Conservation (phyloP, 129 eudicot species). For the Lactuca saligna region DNA sequence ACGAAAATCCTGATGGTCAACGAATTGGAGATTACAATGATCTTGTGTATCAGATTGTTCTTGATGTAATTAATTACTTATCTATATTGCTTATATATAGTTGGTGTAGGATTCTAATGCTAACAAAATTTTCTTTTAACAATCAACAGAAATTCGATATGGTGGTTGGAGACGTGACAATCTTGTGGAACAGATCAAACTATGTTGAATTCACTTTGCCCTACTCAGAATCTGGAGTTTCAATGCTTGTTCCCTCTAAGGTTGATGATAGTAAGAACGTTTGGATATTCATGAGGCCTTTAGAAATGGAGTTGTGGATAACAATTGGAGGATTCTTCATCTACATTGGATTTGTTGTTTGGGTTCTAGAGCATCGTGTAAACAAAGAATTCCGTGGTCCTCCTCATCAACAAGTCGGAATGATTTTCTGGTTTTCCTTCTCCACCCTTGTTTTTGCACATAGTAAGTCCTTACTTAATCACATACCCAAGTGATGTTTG, state of each 20-base stretch:
- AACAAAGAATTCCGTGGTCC: slow-evolving; percentile 50
- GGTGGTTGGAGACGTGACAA: slow-evolving; percentile 49
- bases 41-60: slow-evolving; percentile 30
- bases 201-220: slow-evolving; percentile 57
- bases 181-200: slow-evolving; percentile 35
- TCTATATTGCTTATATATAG: background rate
- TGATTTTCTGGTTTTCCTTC: slow-evolving; percentile 56
- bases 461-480: slow-evolving; percentile 35
- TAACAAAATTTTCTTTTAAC: background rate
- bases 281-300: slow-evolving; percentile 61
- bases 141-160: slow-evolving; percentile 42
- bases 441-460: slow-evolving; percentile 64
- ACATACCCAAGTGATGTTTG: no score
- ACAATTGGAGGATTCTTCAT: slow-evolving; percentile 43
- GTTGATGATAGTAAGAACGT: slow-evolving; percentile 37
- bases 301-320: slow-evolving; percentile 46
- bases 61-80: slow-evolving; percentile 40
- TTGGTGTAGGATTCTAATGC: background rate
- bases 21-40: slow-evolving; percentile 6
- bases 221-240: slow-evolving; percentile 46
- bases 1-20: slow-evolving; percentile 16
- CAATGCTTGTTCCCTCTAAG: slow-evolving; percentile 41
- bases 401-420: slow-evolving; percentile 41
- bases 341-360: slow-evolving; percentile 52
- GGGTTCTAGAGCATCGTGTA: slow-evolving; percentile 55